These are phyloP conservation scores for Wickerhamomyces kurtzmanii DNA, from an alignment of 805 yeast genomes.

Conservation along the genomic window DNA sequence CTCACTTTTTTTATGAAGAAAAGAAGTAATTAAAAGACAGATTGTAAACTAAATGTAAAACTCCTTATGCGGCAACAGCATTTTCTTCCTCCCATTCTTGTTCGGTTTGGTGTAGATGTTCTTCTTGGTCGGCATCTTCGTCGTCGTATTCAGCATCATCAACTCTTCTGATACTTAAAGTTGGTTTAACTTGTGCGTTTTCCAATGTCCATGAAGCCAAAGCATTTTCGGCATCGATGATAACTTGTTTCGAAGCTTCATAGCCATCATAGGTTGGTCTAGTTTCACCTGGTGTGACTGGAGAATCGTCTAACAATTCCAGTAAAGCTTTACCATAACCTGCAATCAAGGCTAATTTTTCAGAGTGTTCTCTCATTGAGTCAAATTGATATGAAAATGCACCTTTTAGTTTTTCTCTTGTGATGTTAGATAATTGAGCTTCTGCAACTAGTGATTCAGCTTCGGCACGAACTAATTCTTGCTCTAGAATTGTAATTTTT, in stretches of 20 bases:
- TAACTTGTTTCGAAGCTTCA: slow-evolving; percentile 82
- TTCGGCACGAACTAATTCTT: slow-evolving; percentile 85
- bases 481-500: slow-evolving; percentile 73
- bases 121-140: slow-evolving; percentile 39
- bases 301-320: slow-evolving; percentile 74
- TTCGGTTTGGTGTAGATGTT: slow-evolving; percentile 39
- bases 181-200: slow-evolving; percentile 73
- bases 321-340: slow-evolving; percentile 84
- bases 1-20: no score
- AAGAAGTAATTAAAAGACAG: no score
- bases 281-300: slow-evolving; percentile 88
- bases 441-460: slow-evolving; percentile 89
- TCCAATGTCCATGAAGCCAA: slow-evolving; percentile 80
- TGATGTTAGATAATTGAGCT: slow-evolving; percentile 82
- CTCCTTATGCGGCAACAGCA: no score
- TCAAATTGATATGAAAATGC: slow-evolving; percentile 81
- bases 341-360: slow-evolving; percentile 77
- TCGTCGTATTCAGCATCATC: slow-evolving; percentile 47
- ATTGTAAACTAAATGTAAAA: no score
- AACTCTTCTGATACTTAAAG: slow-evolving; percentile 54
- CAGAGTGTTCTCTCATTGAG: slow-evolving; percentile 77
- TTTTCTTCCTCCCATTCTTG: slow-evolving; percentile 40
- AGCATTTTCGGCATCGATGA: slow-evolving; percentile 78
- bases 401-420: slow-evolving; percentile 79
- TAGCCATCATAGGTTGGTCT: slow-evolving; percentile 86